A percentile compares a stretch with the other conserved stretches of the same genome.
Evolutionary conservation across 2,329 filamentous ascomycete species (phyloP).

Genomic region (Talaromyces sp.): DNA sequence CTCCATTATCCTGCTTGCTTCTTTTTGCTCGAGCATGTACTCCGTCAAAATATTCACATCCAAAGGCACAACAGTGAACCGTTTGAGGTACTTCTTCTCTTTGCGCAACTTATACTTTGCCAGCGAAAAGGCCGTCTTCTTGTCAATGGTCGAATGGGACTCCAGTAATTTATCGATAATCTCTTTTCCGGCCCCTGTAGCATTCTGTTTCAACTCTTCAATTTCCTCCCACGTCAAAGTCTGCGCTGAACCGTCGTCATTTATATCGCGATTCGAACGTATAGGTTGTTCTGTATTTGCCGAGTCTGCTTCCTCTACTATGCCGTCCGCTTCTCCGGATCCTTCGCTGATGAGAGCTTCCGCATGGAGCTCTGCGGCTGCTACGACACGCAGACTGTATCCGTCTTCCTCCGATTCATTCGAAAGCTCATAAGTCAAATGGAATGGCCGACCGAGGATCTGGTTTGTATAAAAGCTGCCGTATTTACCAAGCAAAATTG

Average conservation of each 20-base stretch:
- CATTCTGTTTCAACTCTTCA: conserved; percentile 67
- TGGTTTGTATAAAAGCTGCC: conserved; percentile 86
- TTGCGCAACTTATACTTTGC: conserved; percentile 96
- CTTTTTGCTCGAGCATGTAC: conserved; percentile 76
- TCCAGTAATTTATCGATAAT: conserved; percentile 90
- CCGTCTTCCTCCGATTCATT: conserved; percentile 65
- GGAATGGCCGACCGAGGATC: conserved; percentile 84
- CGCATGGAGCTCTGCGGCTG: conserved; percentile 76
- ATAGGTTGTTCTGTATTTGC: conserved; percentile 43
- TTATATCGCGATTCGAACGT: conserved; percentile 62
- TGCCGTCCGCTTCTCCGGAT: conserved; percentile 34
- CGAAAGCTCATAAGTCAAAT: conserved; percentile 85
- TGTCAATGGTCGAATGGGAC: conserved; percentile 82
- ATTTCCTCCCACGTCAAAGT: conserved; percentile 70
- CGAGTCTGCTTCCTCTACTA: conserved; percentile 34
- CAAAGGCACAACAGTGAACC: conserved; percentile 80
- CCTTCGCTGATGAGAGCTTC: conserved; percentile 61
- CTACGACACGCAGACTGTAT: conserved; percentile 69
- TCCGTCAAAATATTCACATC: conserved; percentile 73
- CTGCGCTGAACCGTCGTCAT: conserved; percentile 67
- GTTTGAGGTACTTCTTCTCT: conserved; percentile 84
- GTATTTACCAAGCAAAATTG: conserved; percentile 86
- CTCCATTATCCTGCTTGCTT: conserved; percentile 77
- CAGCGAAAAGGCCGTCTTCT: conserved; percentile 90
- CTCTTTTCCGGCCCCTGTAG: conserved; percentile 76